Evolutionary conservation across 1,139 yeast species (phyloP).

Genomic region (Kodamaea sp.): DNA sequence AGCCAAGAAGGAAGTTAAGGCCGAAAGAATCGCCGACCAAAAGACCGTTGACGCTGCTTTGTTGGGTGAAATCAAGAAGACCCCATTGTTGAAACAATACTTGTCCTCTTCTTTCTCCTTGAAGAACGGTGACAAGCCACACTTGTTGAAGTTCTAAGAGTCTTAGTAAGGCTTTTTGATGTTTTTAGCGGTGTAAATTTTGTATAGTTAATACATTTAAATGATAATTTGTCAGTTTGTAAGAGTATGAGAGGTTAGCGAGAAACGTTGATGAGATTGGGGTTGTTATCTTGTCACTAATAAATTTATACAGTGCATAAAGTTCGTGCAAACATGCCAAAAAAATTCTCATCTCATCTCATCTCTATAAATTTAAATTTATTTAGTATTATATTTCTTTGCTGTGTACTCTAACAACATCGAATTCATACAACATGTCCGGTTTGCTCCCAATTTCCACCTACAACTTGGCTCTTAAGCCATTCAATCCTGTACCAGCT

Average conservation of each 20-base stretch:
- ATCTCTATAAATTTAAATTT: background rate
- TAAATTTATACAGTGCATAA: too few relatives aligned
- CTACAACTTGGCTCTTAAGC: conserved; percentile 77
- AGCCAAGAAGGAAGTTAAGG: conserved; percentile 83
- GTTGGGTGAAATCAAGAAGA: conserved; percentile 92
- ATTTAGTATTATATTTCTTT: conserved; percentile 4
- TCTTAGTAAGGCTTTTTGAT: conserved; percentile 4
- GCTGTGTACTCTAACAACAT: conserved; percentile 1
- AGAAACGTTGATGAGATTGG: too few relatives aligned
- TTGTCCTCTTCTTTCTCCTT: conserved; percentile 94
- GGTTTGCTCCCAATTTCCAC: conserved; percentile 77
- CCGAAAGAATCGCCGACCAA: conserved; percentile 98
- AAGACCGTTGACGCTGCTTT: conserved; percentile 94
- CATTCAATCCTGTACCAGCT: conserved; percentile 85
- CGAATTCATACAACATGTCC: conserved; percentile 42
- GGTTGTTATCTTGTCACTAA: too few relatives aligned
- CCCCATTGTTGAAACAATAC: conserved; percentile 97
- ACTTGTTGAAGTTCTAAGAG: conserved; percentile 90
- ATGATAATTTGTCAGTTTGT: too few relatives aligned
- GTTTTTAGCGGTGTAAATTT: conserved; percentile 17
- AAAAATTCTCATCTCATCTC: conserved; percentile 7
- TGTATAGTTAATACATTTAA: conserved; percentile 38
- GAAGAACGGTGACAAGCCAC: conserved; percentile 98
- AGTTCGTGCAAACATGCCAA: background rate
- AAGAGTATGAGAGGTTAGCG: too few relatives aligned